These are phyloP conservation scores for Colletotrichum echinochloae DNA, from an alignment of 2,329 filamentous ascomycete species.

Conservation along the genomic window DNA sequence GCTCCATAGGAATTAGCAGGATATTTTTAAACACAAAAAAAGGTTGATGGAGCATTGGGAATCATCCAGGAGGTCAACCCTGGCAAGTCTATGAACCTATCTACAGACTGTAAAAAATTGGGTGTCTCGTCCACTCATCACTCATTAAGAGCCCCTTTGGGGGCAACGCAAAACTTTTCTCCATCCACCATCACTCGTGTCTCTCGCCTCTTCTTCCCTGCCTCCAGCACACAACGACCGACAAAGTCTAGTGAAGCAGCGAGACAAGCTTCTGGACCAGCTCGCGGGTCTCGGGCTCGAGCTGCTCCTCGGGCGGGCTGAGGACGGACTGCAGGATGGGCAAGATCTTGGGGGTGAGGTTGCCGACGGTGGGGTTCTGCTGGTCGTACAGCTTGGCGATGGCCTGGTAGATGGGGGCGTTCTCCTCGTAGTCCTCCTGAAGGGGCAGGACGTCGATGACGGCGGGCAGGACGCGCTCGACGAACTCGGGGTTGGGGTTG, in stretches of 20 bases:
- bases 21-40: not conserved
- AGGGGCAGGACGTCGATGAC: slow-evolving; percentile 85
- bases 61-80: slow-evolving; percentile 35
- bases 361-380: slow-evolving; percentile 76
- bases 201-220: not conserved
- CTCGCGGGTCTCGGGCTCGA: slow-evolving; percentile 77
- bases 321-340: slow-evolving; percentile 80
- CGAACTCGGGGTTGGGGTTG: slow-evolving; percentile 84
- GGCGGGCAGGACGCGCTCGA: slow-evolving; percentile 83
- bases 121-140: slow-evolving; percentile 41
- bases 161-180: slow-evolving; percentile 21
- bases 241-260: slow-evolving; percentile 47
- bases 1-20: not conserved
- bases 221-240: not conserved
- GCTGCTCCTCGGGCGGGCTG: slow-evolving; percentile 77
- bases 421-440: slow-evolving; percentile 96
- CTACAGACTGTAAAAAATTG: slow-evolving; percentile 39
- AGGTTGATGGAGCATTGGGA: slow-evolving; percentile 38
- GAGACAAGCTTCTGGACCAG: slow-evolving; percentile 74
- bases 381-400: slow-evolving; percentile 85
- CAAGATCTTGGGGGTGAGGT: slow-evolving; percentile 76
- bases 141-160: slow-evolving; percentile 38
- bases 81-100: slow-evolving; percentile 40
- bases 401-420: slow-evolving; percentile 92
- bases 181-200: not conserved